phyloP scores from a whole-genome alignment of 2,329 filamentous ascomycete species.

The Orbilia brochopaga region DNA sequence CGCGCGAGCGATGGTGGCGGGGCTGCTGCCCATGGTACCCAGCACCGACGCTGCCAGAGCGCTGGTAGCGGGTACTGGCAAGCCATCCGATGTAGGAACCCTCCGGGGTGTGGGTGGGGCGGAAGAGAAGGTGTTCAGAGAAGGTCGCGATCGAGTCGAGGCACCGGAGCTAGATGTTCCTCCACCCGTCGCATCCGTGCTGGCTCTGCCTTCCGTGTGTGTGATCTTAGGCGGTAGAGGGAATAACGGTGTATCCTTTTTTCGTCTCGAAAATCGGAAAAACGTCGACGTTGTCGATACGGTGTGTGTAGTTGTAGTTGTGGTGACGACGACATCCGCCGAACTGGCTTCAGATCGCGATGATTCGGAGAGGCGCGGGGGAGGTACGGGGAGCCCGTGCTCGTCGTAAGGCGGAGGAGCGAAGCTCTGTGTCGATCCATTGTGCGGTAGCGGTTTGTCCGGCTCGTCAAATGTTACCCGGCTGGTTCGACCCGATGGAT shows the following conservation, averaged over 20 bases:
- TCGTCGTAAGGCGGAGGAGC: slow-evolving; percentile 68
- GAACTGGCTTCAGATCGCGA: slow-evolving; percentile 87
- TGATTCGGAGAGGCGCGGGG: slow-evolving; percentile 77
- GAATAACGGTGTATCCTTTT: slow-evolving; percentile 78
- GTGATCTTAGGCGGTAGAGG: slow-evolving; percentile 79
- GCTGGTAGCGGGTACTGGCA: slow-evolving; percentile 37
- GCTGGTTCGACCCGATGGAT: slow-evolving; percentile 61
- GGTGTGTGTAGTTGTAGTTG: slow-evolving; percentile 69
- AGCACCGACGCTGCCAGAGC: slow-evolving; percentile 59
- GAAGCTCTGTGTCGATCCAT: slow-evolving; percentile 58
- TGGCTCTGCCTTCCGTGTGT: slow-evolving; percentile 54
- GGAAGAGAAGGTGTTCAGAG: slow-evolving; percentile 28
- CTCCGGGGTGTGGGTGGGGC: slow-evolving; percentile 29
- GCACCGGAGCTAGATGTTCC: slow-evolving; percentile 28
- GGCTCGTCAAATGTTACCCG: slow-evolving; percentile 70
- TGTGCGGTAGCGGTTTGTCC: slow-evolving; percentile 61
- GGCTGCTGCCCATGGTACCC: slow-evolving; percentile 57
- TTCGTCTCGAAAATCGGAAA: slow-evolving; percentile 78
- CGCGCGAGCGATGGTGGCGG: slow-evolving; percentile 64
- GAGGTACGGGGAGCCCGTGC: slow-evolving; percentile 69
- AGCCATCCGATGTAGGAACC: slow-evolving; percentile 35
- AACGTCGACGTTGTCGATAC: slow-evolving; percentile 72
- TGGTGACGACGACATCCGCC: slow-evolving; percentile 68
- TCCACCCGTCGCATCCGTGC: slow-evolving; percentile 35
- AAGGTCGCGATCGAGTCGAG: slow-evolving; percentile 21